Base-by-base conservation (phyloP, 495 filamentous ascomycete genomes). In the Neurospora tetraspora region DNA sequence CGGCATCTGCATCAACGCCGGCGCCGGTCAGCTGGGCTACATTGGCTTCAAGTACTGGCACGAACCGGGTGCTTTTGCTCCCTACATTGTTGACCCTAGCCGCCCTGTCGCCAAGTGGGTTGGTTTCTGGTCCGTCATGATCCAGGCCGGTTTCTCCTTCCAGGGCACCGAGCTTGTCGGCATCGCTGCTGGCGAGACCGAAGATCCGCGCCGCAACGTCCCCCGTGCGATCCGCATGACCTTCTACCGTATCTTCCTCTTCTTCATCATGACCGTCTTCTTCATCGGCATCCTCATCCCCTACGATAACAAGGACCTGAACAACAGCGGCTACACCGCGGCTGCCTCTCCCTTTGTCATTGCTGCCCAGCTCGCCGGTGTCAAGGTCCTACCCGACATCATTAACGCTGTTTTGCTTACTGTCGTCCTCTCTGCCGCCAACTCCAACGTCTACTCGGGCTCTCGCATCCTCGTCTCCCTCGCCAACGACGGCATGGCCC, bases 21-120 rank as follows among this genome's bases (percentile, higher is more conserved):
- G 91, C 14, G 91, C 85, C 39, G 89, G 90, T 39, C 84, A 89
- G 12, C 86, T 90, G 39, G 88, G 90, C 59, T 83, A 87, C 53
- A 80, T 91, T n/a, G 91, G 91, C 4, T 94, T 93, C 81, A 82
- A 86, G 47, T 91, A 90, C 79, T 94, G 91, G 91, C 82, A 85
- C 27, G 77, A 89, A 34, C 91, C 91, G 2, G 91, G 91, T 18
- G 86, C 91, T 5, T 92, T 94, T 80, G 88, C 87, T 71, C 83
- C 85, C 34, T 86, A 85, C 73, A 78, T 88, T 40, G 75, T 82
- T 16, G 77, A 80, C 0, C 83, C 83, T 39, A 73, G 76, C 10
- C 53, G 27, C 23, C 53, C 53, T 9, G 78, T 79, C n/a, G 85
- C 84, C 76, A 83, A 82, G 72, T 85, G 83, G 61, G 79, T 84